Conservation (phyloP, 2,329 filamentous ascomycete genomes). For the Cladosporium velox region DNA sequence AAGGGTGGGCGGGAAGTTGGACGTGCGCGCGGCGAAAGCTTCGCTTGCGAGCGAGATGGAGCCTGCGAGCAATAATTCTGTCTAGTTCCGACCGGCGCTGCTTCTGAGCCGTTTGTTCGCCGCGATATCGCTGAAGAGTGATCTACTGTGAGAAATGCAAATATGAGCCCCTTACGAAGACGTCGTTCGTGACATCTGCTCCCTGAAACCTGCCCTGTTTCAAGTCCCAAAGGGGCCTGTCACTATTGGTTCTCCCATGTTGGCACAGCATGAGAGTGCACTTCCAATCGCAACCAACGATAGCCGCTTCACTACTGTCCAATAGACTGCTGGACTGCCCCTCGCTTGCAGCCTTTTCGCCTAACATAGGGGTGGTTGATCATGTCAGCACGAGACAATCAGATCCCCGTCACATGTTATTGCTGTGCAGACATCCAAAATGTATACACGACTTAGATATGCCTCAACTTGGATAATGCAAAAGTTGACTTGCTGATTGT, state of each 20-base stretch:
- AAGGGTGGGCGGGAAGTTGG: background rate
- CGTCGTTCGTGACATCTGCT: background rate
- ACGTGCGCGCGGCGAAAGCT: background rate
- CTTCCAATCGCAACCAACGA: background rate
- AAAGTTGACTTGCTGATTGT: background rate
- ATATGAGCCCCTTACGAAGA: background rate
- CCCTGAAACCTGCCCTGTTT: slow-evolving; percentile 13
- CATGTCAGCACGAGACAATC: background rate
- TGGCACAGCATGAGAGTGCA: background rate
- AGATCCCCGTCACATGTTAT: background rate
- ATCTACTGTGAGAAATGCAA: background rate
- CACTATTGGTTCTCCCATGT: slow-evolving; percentile 12
- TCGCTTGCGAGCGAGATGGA: background rate
- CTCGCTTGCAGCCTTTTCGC: background rate
- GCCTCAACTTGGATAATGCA: background rate
- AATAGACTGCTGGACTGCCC: background rate
- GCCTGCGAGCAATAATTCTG: background rate
- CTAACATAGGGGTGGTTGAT: background rate
- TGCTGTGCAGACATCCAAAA: background rate
- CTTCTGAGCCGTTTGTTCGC: background rate
- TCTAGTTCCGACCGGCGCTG: background rate
- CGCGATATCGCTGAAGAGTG: background rate
- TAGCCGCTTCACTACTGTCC: slow-evolving; percentile 7
- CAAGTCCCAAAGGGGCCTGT: background rate
- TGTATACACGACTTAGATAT: background rate